phyloP scores from a whole-genome alignment of 805 yeast genomes.

The Suhomyces emberorum region DNA sequence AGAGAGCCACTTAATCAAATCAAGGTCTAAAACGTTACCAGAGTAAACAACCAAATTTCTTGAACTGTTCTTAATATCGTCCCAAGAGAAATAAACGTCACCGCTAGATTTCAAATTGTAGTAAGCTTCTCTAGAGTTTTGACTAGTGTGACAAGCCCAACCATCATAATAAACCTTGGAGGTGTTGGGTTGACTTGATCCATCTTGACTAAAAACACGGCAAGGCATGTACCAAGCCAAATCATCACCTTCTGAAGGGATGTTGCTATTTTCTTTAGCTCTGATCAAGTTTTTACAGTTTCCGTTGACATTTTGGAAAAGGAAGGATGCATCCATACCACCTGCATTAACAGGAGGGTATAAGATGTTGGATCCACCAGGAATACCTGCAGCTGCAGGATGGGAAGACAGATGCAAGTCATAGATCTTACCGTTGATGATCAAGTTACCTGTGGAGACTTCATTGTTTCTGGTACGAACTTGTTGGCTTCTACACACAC shows the following conservation, averaged over 20 bases:
- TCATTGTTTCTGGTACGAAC: slow-evolving; percentile 57
- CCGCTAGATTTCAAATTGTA: slow-evolving; percentile 60
- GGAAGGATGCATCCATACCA: slow-evolving; percentile 77
- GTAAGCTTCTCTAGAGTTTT: slow-evolving; percentile 64
- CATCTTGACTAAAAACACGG: slow-evolving; percentile 64
- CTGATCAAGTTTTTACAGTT: slow-evolving; percentile 76
- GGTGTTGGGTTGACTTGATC: slow-evolving; percentile 63
- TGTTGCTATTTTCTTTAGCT: slow-evolving; percentile 65
- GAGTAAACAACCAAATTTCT: slow-evolving; percentile 84
- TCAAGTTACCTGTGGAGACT: slow-evolving; percentile 57
- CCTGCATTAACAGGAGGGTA: slow-evolving; percentile 89
- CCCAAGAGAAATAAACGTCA: slow-evolving; percentile 88
- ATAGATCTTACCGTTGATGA: slow-evolving; percentile 81
- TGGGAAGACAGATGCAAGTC: slow-evolving; percentile 68
- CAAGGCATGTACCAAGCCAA: slow-evolving; percentile 98
- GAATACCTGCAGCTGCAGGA: slow-evolving; percentile 79
- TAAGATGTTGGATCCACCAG: slow-evolving; percentile 64
- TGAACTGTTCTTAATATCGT: slow-evolving; percentile 63
- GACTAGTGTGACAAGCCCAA: slow-evolving; percentile 87
- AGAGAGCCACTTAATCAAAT: slow-evolving; percentile 71
- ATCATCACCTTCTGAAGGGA: slow-evolving; percentile 60
- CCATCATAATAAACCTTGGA: slow-evolving; percentile 69
- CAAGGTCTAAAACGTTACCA: slow-evolving; percentile 84
- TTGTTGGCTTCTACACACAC: slow-evolving; percentile 58
- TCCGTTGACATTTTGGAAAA: slow-evolving; percentile 90